These are phyloP conservation scores for Phytophthora hibernalis DNA, from an alignment of 352 stramenopile species.

Conservation along the genomic window DNA sequence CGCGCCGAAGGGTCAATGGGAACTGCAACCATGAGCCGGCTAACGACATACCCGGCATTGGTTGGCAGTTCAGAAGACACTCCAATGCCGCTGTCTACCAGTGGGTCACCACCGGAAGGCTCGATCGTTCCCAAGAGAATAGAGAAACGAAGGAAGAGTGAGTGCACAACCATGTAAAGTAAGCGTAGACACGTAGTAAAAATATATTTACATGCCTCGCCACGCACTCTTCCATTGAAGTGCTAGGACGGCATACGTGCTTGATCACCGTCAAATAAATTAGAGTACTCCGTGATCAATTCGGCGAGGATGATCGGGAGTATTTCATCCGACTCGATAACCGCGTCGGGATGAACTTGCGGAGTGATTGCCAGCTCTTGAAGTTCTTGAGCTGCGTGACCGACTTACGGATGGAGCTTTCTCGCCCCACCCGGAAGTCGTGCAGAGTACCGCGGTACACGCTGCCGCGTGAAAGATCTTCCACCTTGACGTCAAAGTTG, in stretches of 20 bases:
- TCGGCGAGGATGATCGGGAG: slow-evolving; percentile 31
- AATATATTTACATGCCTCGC: slow-evolving; percentile 18
- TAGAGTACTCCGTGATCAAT: slow-evolving; percentile 8
- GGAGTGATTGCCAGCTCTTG: slow-evolving; percentile 42
- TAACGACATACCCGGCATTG: slow-evolving; percentile 24
- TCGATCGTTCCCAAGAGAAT: slow-evolving; percentile 23
- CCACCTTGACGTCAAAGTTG: slow-evolving; percentile 68
- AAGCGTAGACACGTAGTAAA: not conserved
- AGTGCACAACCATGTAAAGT: slow-evolving; percentile 31
- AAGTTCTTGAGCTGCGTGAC: slow-evolving; percentile 52
- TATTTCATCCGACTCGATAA: slow-evolving; percentile 39
- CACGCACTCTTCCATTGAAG: slow-evolving; percentile 28
- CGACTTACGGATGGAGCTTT: slow-evolving; percentile 30
- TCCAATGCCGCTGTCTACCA: not conserved
- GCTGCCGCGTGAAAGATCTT: slow-evolving; percentile 65
- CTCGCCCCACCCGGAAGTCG: slow-evolving; percentile 46
- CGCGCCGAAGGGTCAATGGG: slow-evolving; percentile 18
- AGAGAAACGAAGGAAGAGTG: slow-evolving; percentile 35
- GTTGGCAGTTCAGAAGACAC: not conserved
- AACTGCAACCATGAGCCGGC: slow-evolving; percentile 30
- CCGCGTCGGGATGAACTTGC: slow-evolving; percentile 34
- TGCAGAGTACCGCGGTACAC: slow-evolving; percentile 70
- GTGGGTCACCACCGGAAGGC: not conserved
- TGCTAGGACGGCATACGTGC: not conserved
- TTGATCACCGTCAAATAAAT: slow-evolving; percentile 24